Conservation (phyloP, 2,329 filamentous ascomycete genomes). For the Claviceps spartinae region DNA sequence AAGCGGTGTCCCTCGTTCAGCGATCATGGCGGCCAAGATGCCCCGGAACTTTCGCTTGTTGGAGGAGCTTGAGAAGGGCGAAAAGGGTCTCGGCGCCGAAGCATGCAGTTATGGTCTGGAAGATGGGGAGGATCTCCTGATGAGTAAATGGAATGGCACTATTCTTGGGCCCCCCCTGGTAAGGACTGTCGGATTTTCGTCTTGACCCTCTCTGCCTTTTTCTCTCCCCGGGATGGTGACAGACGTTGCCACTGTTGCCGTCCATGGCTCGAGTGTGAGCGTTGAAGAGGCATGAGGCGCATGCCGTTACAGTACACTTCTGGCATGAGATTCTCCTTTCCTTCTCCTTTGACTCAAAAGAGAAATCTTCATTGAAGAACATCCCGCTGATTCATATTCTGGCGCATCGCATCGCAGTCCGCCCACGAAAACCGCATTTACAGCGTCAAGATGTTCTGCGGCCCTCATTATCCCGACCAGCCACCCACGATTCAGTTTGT, state of each 20-base stretch:
- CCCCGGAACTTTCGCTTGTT: constrained; percentile 93
- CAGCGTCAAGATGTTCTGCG: constrained; percentile 93
- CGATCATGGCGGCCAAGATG: constrained; percentile 42
- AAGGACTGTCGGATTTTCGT: constrained; percentile 9
- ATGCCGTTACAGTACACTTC: neutral
- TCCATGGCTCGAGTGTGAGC: no score
- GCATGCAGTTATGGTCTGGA: constrained; percentile 94
- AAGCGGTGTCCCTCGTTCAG: neutral
- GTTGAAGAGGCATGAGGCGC: no score
- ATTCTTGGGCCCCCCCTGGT: constrained; percentile 95
- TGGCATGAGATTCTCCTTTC: neutral
- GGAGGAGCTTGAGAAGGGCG: constrained; percentile 96
- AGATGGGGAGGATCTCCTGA: constrained; percentile 84
- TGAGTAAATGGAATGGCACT: constrained; percentile 98
- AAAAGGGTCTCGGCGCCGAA: constrained; percentile 93
- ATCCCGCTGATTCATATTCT: constrained; percentile 4
- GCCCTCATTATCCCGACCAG: constrained; percentile 72
- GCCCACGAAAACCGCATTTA: constrained; percentile 98
- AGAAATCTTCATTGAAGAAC: neutral
- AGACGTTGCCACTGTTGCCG: neutral
- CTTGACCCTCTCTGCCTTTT: neutral
- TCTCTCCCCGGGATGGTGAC: neutral
- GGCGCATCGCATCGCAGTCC: constrained; percentile 40
- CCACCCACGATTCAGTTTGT: constrained; percentile 87
- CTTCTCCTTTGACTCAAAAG: neutral